Evolutionary conservation across 1,139 yeast genomes (phyloP), one percentile per base, ranked within the genome.

Genomic region (Magnusiomyces suaveolens): DNA sequence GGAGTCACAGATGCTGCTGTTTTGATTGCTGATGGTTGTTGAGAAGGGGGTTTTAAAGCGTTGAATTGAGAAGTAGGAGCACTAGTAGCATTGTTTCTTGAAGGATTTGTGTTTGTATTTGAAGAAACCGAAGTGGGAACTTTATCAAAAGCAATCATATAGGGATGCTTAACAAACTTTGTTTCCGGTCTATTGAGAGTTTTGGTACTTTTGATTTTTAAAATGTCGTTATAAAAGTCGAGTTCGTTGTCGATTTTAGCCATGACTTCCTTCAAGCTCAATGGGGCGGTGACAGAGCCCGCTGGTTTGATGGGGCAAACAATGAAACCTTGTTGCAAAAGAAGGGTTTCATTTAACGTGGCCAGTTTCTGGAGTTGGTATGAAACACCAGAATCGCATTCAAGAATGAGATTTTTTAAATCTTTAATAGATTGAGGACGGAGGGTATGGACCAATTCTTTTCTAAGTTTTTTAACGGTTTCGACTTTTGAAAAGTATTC

Each of bases 311-410:
- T 73, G 1, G 97, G 97, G 52, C 85, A 75, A 8, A 90, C 77
- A 57, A 87, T 81, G 44, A 89, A 86, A 32, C 97, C 97, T 24
- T 87, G 78, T 64, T 90, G 89, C 73, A 92, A 79, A 33, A 87
- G 78, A 59, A 87, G 76, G 44, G 87, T 87, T 68, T 92, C 97
- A 56, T 83, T 80, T 77, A 89, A 85, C 43, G 92, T 86, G 4
- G 97, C 84, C 66, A 85, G 90, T 67, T 89, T 88, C 64, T 87
- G 94, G 57, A 92, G 74, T 69, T 90, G 97, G 52, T 89, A 81
- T 59, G 88, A 81, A 75, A 90, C 74, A 14, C 96, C 97, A 53
- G 87, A 81, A 68, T 92, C 97, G 68, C 87, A 78, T 68, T 90
- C 97, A 60, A 88, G 74, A 54, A 89, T 83, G 60, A 88, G 74